Conservation (phyloP, 371 early-diverging fungal species). For the Paramicrosporidium saccamoebae region DNA sequence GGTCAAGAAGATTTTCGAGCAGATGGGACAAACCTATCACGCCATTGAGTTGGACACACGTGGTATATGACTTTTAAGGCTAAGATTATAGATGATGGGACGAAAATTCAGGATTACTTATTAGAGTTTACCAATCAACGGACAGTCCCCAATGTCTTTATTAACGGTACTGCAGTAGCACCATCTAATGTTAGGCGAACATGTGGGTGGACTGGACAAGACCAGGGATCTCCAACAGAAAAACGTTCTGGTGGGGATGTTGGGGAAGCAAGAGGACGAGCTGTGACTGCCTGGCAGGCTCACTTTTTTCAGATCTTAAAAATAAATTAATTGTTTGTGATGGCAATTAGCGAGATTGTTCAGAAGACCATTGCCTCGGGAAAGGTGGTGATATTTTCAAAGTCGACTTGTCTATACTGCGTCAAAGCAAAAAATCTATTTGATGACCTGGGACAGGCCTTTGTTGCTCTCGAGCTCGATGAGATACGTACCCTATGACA, state of each 20-base stretch:
- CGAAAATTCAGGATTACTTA: not conserved
- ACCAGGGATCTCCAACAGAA: no score
- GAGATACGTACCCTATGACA: no score
- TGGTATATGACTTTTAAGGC: no score
- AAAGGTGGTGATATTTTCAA: slow-evolving; percentile 30
- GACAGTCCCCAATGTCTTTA: not conserved
- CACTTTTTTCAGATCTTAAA: no score
- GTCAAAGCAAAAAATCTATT: slow-evolving; percentile 3
- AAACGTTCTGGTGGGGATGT: no score
- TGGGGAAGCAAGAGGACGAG: no score
- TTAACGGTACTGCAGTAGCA: not conserved
- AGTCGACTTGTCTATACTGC: slow-evolving; percentile 40
- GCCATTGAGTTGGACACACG: slow-evolving; percentile 24
- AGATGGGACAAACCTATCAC: slow-evolving; percentile 10
- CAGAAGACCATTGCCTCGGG: slow-evolving; percentile 7
- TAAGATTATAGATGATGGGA: slow-evolving; percentile 1
- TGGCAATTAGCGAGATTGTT: no score
- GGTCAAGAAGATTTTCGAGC: slow-evolving; percentile 23
- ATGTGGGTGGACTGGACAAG: no score
- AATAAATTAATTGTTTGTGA: no score
- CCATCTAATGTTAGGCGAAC: no score
- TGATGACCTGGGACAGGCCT: no score
- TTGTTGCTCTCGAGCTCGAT: slow-evolving; percentile 6
- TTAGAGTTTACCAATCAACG: not conserved
- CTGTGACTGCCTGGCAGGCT: no score